Base-by-base conservation (phyloP, 202 grass and related monocot species). In the Panicum hallii region DNA sequence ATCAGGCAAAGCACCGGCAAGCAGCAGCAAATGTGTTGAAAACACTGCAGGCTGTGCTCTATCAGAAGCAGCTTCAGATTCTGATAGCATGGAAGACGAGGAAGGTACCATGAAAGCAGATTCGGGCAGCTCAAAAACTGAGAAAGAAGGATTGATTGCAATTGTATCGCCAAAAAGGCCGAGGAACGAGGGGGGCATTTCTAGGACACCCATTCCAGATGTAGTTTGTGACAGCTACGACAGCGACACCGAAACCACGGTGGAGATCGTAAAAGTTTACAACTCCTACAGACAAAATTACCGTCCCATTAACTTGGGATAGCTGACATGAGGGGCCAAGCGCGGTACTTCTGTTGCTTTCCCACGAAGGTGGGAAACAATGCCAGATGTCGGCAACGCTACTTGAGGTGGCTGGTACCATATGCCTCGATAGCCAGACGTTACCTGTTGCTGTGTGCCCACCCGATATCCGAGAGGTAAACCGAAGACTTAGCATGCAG, bases 171-270 rank as follows among this genome's bases (percentile, higher is more conserved):
- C 77, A 5, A 49, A 75, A 19, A 69, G 61, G 34, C 75, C 6
- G 44, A 70, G 66, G 22, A 75, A 73, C 36, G 79, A 49, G 63
- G 57, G 5, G 48, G 28, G 15, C 15, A 72, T 42, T 11, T 41
- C 20, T 17, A 57, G 65, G 3, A 4, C 15, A 0, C 62, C 3
- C 52, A 36, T 6, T 30, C 49, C 15, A 49, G 80, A 48, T n/a
- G 15, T 81, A 53, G 45, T 73, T 43, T 52, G 5, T 45, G 82
- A 89, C 77, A 89, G 82, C 75, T 83, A 55, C 0, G 81, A 88
- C n/a, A 88, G 81, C 50, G 81, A 80, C 15, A 32, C 40, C n/a
- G 87, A 88, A 0, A 8, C 32, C 15, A 65, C 0, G 63, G 0
- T 65, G 3, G 0, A 9, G 63, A 0, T 38, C 2, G 0, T 9